Conservation (phyloP, 352 stramenopile species). For the Phytophthora crassamura region DNA sequence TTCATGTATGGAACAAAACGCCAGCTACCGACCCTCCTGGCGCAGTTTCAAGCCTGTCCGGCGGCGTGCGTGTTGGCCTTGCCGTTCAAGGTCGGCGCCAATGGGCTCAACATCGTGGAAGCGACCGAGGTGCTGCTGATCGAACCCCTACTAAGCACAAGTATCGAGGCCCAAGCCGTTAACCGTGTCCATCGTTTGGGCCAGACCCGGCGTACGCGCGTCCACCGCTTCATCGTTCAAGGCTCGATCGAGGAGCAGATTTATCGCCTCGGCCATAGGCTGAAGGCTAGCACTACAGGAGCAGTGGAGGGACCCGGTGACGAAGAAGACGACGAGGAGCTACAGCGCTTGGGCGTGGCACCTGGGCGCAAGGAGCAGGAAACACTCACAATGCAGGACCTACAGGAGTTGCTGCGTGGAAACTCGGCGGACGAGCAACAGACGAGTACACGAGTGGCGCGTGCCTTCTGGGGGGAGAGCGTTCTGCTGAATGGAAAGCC, state of each 20-base stretch:
- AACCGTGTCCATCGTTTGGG: conserved; percentile 93
- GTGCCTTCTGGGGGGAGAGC: conserved; percentile 60
- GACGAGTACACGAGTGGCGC: neutral
- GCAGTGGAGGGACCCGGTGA: neutral
- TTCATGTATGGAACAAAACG: conserved; percentile 74
- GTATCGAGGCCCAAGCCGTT: conserved; percentile 89
- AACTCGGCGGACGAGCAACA: neutral
- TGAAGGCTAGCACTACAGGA: neutral
- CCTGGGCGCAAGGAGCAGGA: conserved; percentile 62
- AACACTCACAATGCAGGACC: conserved; percentile 56
- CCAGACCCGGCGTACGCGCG: conserved; percentile 80
- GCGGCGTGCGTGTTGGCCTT: conserved; percentile 73
- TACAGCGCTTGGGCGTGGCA: conserved; percentile 39
- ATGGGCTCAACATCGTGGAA: conserved; percentile 93
- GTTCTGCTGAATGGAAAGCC: conserved; percentile 45
- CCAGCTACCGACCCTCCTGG: conserved; percentile 48
- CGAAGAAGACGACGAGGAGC: conserved; percentile 24
- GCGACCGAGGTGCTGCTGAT: conserved; percentile 93
- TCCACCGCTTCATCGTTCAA: conserved; percentile 91
- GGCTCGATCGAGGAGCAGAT: conserved; percentile 92
- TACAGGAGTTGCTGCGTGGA: conserved; percentile 51
- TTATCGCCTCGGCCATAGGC: conserved; percentile 41
- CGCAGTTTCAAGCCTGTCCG: conserved; percentile 60
- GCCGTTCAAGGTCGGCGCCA: conserved; percentile 89
- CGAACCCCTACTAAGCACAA: conserved; percentile 89